Evolutionary conservation across 176 grass and related monocot genomes (phyloP).

Genomic region (Echinochloa phyllopogon): DNA sequence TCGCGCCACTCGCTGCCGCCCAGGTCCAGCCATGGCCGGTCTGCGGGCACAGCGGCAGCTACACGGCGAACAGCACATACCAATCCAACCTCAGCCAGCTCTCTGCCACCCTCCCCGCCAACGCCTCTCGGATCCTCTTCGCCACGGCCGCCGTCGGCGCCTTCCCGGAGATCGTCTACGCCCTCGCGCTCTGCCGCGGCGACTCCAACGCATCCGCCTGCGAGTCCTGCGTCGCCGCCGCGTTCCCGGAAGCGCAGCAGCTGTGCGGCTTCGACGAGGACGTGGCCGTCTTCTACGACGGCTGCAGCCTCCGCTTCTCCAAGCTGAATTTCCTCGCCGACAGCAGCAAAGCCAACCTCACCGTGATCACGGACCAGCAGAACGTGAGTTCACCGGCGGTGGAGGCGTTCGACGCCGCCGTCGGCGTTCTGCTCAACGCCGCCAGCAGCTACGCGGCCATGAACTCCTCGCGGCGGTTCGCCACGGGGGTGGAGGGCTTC

Average conservation of each 20-base stretch:
- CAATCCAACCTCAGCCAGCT: constrained; percentile 49
- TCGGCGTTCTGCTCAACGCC: constrained; percentile 37
- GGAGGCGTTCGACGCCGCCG: constrained; percentile 27
- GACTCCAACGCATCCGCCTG: constrained; percentile 43
- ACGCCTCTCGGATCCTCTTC: constrained; percentile 35
- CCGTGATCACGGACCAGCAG: rapidly evolving
- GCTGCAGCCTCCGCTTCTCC: constrained; percentile 44
- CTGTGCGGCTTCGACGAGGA: constrained; percentile 16
- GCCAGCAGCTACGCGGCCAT: constrained; percentile 37
- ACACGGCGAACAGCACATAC: constrained; percentile 29
- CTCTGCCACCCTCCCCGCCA: constrained; percentile 41
- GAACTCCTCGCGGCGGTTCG: constrained; percentile 44
- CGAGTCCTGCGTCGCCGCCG: constrained; percentile 31
- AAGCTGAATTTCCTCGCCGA: constrained; percentile 27
- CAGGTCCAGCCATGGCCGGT: neutral
- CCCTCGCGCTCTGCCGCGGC: constrained; percentile 52
- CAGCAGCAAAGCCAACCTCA: neutral
- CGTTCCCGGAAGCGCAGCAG: constrained; percentile 13
- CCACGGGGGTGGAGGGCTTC: constrained; percentile 40
- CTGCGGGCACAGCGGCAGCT: constrained; percentile 15
- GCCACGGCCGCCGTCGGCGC: neutral
- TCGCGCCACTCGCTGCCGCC: neutral
- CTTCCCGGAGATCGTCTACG: constrained; percentile 35
- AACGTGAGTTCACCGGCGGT: constrained; percentile 30
- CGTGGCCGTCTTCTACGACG: constrained; percentile 29